These are phyloP conservation scores for Fusarium sp. DNA, from an alignment of 2,329 filamentous ascomycete species.

Conservation along the genomic window DNA sequence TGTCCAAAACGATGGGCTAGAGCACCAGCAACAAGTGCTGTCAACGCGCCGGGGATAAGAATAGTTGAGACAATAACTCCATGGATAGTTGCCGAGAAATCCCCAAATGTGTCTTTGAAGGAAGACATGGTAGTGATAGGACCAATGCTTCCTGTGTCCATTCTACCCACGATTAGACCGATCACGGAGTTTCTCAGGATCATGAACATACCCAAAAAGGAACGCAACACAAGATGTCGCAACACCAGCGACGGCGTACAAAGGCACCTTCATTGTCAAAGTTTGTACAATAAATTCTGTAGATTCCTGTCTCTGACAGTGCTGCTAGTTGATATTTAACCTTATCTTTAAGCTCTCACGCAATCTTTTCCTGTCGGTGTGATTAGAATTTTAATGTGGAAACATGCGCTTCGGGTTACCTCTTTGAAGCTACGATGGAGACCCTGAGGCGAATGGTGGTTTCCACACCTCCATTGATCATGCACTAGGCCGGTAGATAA, in stretches of 20 bases:
- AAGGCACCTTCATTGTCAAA: conserved; percentile 34
- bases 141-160: conserved; percentile 66
- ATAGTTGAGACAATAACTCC: conserved; percentile 72
- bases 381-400: conserved; percentile 42
- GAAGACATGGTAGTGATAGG: conserved; percentile 69
- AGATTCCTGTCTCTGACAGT: neutral
- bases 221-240: conserved; percentile 50
- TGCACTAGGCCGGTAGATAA: conserved; percentile 11
- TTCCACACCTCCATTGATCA: conserved; percentile 20
- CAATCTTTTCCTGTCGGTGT: conserved; percentile 33
- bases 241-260: conserved; percentile 50
- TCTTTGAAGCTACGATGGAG: conserved; percentile 22
- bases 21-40: conserved; percentile 69
- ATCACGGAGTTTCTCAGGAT: neutral
- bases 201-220: conserved; percentile 48
- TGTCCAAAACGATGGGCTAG: conserved; percentile 67
- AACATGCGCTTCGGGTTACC: conserved; percentile 29
- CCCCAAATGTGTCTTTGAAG: conserved; percentile 64
- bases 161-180: conserved; percentile 22
- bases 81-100: conserved; percentile 66
- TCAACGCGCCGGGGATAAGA: conserved; percentile 69
- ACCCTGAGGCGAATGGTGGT: conserved; percentile 17
- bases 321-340: conserved; percentile 2
- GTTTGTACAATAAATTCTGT: neutral
- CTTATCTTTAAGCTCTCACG: conserved; percentile 5